Percentiles rank a stretch among this genome's conserved stretches.
These are phyloP conservation scores for Oryza australiensis DNA, from an alignment of 176 grass and related monocot species.

Conservation along the genomic window DNA sequence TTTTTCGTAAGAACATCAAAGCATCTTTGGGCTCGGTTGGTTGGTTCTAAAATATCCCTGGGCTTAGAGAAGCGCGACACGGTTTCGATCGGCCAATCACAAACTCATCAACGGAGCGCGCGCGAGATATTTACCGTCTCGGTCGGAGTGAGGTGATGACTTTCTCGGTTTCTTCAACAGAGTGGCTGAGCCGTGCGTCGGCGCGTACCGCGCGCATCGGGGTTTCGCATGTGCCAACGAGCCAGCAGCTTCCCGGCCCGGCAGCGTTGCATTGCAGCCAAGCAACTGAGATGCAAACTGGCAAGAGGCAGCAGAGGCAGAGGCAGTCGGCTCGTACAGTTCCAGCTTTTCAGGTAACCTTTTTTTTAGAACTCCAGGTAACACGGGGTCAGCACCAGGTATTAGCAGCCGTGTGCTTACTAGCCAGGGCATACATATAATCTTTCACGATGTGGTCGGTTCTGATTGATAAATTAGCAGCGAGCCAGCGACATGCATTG, in stretches of 20 bases:
- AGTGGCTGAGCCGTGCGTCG: background rate
- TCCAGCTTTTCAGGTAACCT: background rate
- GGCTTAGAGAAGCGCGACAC: background rate
- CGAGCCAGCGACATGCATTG: background rate
- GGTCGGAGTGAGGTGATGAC: background rate
- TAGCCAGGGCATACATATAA: background rate
- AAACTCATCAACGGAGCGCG: background rate
- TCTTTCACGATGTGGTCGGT: background rate
- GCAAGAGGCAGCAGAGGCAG: background rate
- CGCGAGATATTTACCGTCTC: slow-evolving; percentile 19
- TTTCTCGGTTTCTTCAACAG: background rate
- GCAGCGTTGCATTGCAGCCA: background rate
- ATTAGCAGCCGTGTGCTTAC: background rate
- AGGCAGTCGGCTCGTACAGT: background rate
- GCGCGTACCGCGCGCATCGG: slow-evolving; percentile 5
- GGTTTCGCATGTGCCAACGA: background rate
- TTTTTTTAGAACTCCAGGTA: too few species aligned
- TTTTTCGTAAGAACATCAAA: background rate
- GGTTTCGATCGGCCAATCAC: background rate
- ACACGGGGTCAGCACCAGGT: background rate
- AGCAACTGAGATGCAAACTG: background rate
- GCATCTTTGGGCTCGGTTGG: background rate
- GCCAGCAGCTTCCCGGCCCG: background rate
- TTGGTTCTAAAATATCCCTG: background rate
- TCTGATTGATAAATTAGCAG: background rate